Base-by-base conservation (phyloP, 1,139 yeast genomes). In the Lodderomyces oxycetoniae region DNA sequence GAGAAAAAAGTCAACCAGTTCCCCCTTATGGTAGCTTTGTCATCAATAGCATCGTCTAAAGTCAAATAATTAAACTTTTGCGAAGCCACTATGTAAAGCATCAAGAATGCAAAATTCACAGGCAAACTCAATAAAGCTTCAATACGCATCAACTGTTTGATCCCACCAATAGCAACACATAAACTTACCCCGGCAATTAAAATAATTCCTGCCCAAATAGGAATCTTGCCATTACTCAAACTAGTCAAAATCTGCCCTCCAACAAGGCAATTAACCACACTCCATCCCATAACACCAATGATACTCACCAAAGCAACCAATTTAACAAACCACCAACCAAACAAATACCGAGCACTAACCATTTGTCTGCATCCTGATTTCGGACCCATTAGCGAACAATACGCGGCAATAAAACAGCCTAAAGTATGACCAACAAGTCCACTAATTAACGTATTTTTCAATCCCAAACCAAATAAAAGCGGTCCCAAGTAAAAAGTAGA, bases 371-470 rank as follows among this genome's bases (percentile, higher is more conserved):
- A 74, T 0, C 95, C 95, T 0, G 93, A 82, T 39, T 85, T 68
- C 1, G 95, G 94, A 1, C 95, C 95, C 88, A 85, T 78, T 8
- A 77, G 70, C 3, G 93, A 71, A 50, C 89, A 84, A 52, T 83
- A 85, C 0, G 88, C 91, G 2, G 95, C 93, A 15, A 84, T 63
- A 9, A 71, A 57, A 49, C 91, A 79, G 0, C 95, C 95, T 5
- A 82, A 45, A 17, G 75, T 54, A 39, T 74, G 72, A 0, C 87
- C 86, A 4, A 77, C 49, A 15, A 81, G 44, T 3, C 93, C 91
- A 7, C 77, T 62, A 3, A 75, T 56, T 41, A 83, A 49, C 1
- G 85, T 63, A 46, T 83, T 79, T 37, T 59, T 71, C 45, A 83
- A 77, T 4, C 86, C 83, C 13, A 86, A 61, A 2, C 72, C 83